Conservation (phyloP, 371 early-diverging fungal genomes). For the Rhizopus stolonifer region DNA sequence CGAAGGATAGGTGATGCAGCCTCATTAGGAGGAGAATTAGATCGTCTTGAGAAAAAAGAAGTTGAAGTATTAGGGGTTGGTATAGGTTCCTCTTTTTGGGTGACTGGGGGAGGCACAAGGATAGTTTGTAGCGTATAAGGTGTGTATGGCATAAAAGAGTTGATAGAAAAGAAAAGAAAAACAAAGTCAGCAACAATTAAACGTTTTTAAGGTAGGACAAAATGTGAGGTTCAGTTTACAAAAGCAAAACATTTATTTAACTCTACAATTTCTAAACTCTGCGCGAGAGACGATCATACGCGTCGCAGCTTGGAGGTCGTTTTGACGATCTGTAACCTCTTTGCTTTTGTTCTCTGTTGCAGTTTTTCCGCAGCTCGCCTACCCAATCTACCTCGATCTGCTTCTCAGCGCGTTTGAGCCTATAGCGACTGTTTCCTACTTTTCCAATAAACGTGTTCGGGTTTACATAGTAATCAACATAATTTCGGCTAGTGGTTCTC, state of each 20-base stretch:
- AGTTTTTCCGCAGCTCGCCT: conserved; percentile 28
- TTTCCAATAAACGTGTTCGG: conserved; percentile 22
- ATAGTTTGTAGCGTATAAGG: conserved; percentile 50
- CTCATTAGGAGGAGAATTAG: conserved; percentile 28
- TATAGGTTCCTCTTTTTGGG: conserved; percentile 22
- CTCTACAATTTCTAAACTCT: not conserved
- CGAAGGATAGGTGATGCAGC: conserved; percentile 21
- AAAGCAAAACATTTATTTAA: not conserved
- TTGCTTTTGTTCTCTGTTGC: conserved; percentile 35
- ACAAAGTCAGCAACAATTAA: not conserved
- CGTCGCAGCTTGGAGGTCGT: not conserved
- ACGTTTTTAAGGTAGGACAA: not conserved
- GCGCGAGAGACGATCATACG: not conserved
- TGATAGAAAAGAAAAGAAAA: not conserved
- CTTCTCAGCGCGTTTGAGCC: conserved; percentile 31
- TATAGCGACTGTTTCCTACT: conserved; percentile 16
- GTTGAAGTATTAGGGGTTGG: conserved; percentile 20
- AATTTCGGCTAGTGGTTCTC: conserved; percentile 34
- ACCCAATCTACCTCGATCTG: conserved; percentile 44
- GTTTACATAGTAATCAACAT: conserved; percentile 48
- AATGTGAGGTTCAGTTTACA: not conserved
- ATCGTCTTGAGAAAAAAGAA: conserved; percentile 34
- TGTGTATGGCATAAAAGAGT: conserved; percentile 41
- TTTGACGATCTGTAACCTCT: conserved; percentile 5
- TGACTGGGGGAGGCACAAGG: conserved; percentile 17